Conservation (phyloP, 2,329 filamentous ascomycete genomes). For the Eurotiales sp. region DNA sequence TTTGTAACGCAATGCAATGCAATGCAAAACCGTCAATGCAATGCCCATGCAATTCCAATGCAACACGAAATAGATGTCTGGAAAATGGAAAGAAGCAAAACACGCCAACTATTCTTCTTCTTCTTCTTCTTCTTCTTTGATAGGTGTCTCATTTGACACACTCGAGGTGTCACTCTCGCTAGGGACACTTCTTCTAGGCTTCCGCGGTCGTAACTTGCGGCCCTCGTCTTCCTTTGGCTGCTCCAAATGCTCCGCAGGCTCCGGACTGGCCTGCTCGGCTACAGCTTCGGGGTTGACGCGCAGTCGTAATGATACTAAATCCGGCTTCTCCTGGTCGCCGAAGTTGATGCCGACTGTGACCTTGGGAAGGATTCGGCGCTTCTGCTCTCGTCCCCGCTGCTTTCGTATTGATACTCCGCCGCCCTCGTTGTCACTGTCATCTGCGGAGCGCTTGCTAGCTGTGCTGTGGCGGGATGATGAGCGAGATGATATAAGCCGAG, state of each 20-base stretch:
- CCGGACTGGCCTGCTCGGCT: slow-evolving; percentile 14
- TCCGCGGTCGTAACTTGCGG: slow-evolving; percentile 13
- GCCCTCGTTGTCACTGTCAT: slow-evolving; percentile 36
- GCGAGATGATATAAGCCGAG: slow-evolving; percentile 34
- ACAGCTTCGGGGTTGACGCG: slow-evolving; percentile 27
- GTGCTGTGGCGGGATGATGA: slow-evolving; percentile 41
- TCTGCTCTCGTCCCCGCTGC: slow-evolving; percentile 27
- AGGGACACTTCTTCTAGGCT: background rate
- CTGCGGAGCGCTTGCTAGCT: slow-evolving; percentile 40
- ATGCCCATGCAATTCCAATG: slow-evolving; percentile 1
- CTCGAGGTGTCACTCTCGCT: slow-evolving; percentile 1
- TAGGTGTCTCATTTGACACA: slow-evolving; percentile 1
- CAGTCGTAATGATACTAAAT: slow-evolving; percentile 35
- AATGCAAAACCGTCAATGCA: slow-evolving; percentile 7
- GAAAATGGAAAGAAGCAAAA: background rate
- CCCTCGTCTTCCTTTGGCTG: background rate
- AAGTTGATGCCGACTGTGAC: slow-evolving; percentile 38
- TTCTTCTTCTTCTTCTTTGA: slow-evolving; percentile 6
- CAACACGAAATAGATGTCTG: background rate
- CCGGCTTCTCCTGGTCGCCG: slow-evolving; percentile 33
- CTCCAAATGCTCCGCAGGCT: background rate
- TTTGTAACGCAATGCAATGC: slow-evolving; percentile 4
- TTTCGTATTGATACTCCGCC: slow-evolving; percentile 7
- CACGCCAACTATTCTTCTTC: background rate
- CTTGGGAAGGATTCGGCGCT: slow-evolving; percentile 33